These are phyloP conservation scores for Thraustochytrium striatum DNA, from an alignment of 352 stramenopile species.

Conservation along the genomic window DNA sequence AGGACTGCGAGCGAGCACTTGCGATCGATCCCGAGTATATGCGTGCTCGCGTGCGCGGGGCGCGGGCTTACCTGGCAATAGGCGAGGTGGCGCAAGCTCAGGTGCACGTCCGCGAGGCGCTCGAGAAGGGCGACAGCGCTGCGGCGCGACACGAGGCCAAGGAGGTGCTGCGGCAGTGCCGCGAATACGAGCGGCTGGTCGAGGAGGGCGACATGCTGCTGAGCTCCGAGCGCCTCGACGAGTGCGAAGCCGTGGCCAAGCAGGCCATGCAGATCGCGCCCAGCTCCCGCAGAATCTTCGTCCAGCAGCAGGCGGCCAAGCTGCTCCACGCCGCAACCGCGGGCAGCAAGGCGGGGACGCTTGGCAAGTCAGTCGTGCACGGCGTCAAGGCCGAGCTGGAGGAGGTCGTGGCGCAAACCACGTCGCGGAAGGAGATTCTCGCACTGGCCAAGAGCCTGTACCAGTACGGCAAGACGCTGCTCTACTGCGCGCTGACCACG, in stretches of 20 bases:
- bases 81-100: slow-evolving; percentile 7
- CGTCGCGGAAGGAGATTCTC: background rate
- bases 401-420: background rate
- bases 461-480: slow-evolving; percentile 10
- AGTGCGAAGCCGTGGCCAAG: slow-evolving; percentile 1
- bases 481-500: slow-evolving; percentile 32
- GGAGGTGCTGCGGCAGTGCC: slow-evolving; percentile 19
- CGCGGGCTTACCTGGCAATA: background rate
- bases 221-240: background rate
- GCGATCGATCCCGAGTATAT: background rate
- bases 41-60: slow-evolving; percentile 6
- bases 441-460: background rate
- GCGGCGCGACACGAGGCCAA: slow-evolving; percentile 22
- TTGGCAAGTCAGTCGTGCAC: background rate
- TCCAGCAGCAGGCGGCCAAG: background rate
- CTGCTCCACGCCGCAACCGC: background rate
- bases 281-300: background rate
- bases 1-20: slow-evolving; percentile 24
- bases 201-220: slow-evolving; percentile 14
- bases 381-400: slow-evolving; percentile 21
- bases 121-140: slow-evolving; percentile 10
- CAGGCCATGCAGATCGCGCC: slow-evolving; percentile 19
- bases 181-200: slow-evolving; percentile 5
- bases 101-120: background rate
- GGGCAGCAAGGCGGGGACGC: background rate